Percentiles rank a stretch among this genome's conserved stretches.
phyloP scores from a whole-genome alignment of 2,329 filamentous ascomycete species.

The Trichocomaceae sp. region DNA sequence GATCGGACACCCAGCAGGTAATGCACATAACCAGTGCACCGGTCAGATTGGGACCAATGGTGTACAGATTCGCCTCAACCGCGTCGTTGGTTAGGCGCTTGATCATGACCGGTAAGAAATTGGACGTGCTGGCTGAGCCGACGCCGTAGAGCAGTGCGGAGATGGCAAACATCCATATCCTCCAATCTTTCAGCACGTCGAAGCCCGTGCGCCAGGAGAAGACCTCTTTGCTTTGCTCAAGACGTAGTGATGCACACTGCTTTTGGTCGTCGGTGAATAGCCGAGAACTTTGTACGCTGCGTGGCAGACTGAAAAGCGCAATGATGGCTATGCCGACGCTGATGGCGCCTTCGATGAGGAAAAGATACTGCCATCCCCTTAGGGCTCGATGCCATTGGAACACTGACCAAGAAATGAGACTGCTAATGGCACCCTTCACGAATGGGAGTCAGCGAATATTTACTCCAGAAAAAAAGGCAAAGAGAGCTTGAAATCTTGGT shows the following conservation, averaged over 20 bases:
- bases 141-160: conserved; percentile 7
- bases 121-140: conserved; percentile 6
- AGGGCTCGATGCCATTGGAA: conserved; percentile 8
- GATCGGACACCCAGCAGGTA: conserved; percentile 3
- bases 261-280: not conserved
- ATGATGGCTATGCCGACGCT: conserved; percentile 4
- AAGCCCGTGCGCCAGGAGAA: not conserved
- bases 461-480: not conserved
- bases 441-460: not conserved
- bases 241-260: not conserved
- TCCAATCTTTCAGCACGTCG: not conserved
- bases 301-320: not conserved
- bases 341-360: conserved; percentile 10
- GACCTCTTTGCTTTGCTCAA: not conserved
- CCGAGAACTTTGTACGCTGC: not conserved
- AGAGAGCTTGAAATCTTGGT: too few species aligned
- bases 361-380: conserved; percentile 9
- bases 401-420: conserved; percentile 4
- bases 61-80: conserved; percentile 10
- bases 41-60: conserved; percentile 9
- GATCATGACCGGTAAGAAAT: conserved; percentile 12
- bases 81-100: conserved; percentile 4
- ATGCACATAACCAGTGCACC: conserved; percentile 2
- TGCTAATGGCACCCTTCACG: conserved; percentile 1
- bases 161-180: conserved; percentile 5